These are phyloP conservation scores for Avicennia marina DNA, from an alignment of 257 asterid genomes.

Conservation along the genomic window DNA sequence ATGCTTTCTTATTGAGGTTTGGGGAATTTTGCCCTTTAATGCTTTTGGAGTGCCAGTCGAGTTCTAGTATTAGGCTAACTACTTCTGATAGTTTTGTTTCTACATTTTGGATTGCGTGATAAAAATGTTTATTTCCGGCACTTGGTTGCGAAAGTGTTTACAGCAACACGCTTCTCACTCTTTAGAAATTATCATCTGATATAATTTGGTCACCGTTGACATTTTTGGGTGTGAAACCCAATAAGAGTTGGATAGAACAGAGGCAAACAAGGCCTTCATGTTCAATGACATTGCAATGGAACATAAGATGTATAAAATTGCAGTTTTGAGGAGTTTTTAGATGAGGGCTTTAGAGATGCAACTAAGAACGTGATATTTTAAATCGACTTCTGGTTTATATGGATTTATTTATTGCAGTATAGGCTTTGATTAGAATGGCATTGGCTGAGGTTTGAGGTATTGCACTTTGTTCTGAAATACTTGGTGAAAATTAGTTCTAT, in stretches of 20 bases:
- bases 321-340: background rate
- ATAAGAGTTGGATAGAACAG: no score
- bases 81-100: background rate
- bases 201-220: background rate
- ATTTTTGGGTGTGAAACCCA: background rate
- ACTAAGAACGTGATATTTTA: no score
- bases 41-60: slow-evolving; percentile 1
- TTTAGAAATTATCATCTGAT: background rate
- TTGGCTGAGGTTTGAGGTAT: no score
- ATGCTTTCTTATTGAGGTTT: background rate
- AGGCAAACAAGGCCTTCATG: background rate
- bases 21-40: slow-evolving; percentile 7
- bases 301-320: background rate
- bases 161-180: background rate
- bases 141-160: background rate
- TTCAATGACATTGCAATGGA: background rate
- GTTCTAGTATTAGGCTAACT: background rate
- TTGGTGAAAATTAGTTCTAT: background rate
- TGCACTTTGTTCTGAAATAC: background rate
- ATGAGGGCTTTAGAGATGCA: background rate
- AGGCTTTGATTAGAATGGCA: background rate
- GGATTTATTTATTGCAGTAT: background rate
- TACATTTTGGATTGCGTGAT: background rate
- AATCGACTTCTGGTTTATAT: no score
- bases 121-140: background rate